Conservation (phyloP, 345 rosid species). For the Aegle marmelos region DNA sequence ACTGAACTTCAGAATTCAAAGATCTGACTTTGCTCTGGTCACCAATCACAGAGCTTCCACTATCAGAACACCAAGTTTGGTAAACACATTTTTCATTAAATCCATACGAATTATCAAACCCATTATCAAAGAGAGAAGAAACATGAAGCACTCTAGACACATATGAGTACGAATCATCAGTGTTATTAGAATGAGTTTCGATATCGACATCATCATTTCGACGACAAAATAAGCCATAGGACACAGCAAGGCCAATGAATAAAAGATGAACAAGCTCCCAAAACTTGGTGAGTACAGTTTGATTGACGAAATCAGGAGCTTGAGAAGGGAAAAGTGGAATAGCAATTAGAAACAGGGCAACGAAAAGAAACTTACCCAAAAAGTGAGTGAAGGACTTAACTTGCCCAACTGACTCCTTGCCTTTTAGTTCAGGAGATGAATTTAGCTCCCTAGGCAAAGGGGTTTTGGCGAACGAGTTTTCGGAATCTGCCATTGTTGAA, state of each 20-base stretch:
- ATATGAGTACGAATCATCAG: constrained; percentile 44
- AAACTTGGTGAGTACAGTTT: constrained; percentile 46
- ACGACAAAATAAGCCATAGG: constrained; percentile 79
- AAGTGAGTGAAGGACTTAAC: constrained; percentile 25
- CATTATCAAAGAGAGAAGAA: constrained; percentile 60
- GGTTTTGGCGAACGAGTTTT: constrained; percentile 23
- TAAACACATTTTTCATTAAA: constrained; percentile 32
- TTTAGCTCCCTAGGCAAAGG: constrained; percentile 15
- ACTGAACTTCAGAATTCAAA: constrained; percentile 24
- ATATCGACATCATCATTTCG: constrained; percentile 38
- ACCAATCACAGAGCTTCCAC: constrained; percentile 6
- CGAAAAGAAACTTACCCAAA: constrained; percentile 51
- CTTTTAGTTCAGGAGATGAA: constrained; percentile 1
- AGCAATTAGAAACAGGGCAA: constrained; percentile 55
- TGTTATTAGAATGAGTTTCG: constrained; percentile 20
- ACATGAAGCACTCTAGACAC: constrained; percentile 48
- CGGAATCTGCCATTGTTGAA: constrained; percentile 51
- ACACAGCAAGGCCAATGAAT: constrained; percentile 78
- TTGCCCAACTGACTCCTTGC: background rate
- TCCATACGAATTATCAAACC: constrained; percentile 39
- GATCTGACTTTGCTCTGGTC: constrained; percentile 25
- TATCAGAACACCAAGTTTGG: constrained; percentile 14
- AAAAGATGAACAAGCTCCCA: constrained; percentile 75
- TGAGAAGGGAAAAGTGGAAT: constrained; percentile 75
- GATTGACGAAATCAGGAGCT: constrained; percentile 65